phyloP scores from a whole-genome alignment of 1,284 basidiomycete species.

The Coniophora puteana region DNA sequence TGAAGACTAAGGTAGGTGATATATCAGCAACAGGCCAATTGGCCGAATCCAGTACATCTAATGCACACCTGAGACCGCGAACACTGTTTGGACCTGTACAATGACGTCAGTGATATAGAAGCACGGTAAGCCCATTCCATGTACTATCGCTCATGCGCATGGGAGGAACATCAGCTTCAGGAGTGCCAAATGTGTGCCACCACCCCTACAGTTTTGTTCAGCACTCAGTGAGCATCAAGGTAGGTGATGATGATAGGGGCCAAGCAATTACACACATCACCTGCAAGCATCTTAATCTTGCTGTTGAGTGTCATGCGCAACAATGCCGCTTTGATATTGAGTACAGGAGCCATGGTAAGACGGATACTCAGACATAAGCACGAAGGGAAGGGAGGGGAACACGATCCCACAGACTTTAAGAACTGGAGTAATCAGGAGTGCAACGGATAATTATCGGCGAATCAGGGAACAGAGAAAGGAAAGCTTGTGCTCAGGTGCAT shows the following conservation, averaged over 20 bases:
- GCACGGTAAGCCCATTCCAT: background rate
- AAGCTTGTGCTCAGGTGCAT: too few relatives aligned
- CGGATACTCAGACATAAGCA: background rate
- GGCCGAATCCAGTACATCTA: background rate
- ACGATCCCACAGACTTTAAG: too few relatives aligned
- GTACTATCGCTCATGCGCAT: conserved; percentile 43
- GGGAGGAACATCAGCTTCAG: conserved; percentile 40
- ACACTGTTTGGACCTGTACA: conserved; percentile 45
- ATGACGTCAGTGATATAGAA: background rate
- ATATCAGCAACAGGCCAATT: background rate
- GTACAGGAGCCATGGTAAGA: conserved; percentile 17
- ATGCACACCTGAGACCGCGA: conserved; percentile 41
- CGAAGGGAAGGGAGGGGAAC: background rate
- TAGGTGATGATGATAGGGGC: too few relatives aligned
- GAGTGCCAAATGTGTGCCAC: conserved; percentile 48
- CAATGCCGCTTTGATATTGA: conserved; percentile 36
- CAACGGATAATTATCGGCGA: too few relatives aligned
- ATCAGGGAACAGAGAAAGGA: too few relatives aligned
- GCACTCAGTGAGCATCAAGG: background rate
- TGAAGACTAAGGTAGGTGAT: conserved; percentile 34
- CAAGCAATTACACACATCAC: conserved; percentile 10
- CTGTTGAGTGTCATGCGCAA: conserved; percentile 33
- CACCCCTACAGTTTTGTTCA: conserved; percentile 39
- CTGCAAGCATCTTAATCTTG: conserved; percentile 43
- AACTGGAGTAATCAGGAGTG: too few relatives aligned